Evolutionary conservation across 1,284 basidiomycete genomes (phyloP).

Genomic region (Ceratobasidium theobromae): DNA sequence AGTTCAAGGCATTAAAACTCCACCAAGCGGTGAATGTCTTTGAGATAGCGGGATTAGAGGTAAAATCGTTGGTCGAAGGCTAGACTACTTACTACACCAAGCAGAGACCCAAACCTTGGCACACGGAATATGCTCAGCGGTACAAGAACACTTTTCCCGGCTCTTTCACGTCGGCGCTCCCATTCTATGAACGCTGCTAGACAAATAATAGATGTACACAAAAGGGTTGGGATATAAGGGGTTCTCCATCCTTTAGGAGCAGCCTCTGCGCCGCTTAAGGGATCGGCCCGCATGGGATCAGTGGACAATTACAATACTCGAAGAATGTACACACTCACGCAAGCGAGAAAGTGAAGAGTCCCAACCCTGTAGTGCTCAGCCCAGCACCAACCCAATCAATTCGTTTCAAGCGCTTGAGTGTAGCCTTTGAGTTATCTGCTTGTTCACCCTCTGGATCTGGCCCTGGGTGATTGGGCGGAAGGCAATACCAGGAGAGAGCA

Average conservation of each 20-base stretch:
- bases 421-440: conserved; percentile 14
- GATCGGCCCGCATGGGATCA: not conserved
- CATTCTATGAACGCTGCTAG: conserved; percentile 34
- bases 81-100: conserved; percentile 19
- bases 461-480: conserved; percentile 20
- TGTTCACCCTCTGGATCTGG: conserved; percentile 11
- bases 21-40: conserved; percentile 30
- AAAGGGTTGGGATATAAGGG: conserved; percentile 33
- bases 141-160: conserved; percentile 29
- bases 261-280: conserved; percentile 33
- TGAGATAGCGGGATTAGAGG: not conserved
- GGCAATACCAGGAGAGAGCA: conserved; percentile 22
- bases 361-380: conserved; percentile 25
- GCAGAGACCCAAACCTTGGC: conserved; percentile 32
- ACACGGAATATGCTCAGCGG: conserved; percentile 33
- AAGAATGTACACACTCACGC: conserved; percentile 12
- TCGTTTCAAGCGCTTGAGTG: conserved; percentile 23
- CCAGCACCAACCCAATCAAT: conserved; percentile 34
- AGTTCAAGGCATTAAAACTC: conserved; percentile 34
- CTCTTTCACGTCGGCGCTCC: conserved; percentile 32
- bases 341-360: conserved; percentile 34
- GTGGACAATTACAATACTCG: not conserved
- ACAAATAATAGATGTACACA: conserved; percentile 26
- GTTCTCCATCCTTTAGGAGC: conserved; percentile 34
- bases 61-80: not conserved